Percentiles rank a stretch among this genome's conserved stretches.
phyloP scores from a whole-genome alignment of 2,329 filamentous ascomycete species.

The Stemphylium beticola region DNA sequence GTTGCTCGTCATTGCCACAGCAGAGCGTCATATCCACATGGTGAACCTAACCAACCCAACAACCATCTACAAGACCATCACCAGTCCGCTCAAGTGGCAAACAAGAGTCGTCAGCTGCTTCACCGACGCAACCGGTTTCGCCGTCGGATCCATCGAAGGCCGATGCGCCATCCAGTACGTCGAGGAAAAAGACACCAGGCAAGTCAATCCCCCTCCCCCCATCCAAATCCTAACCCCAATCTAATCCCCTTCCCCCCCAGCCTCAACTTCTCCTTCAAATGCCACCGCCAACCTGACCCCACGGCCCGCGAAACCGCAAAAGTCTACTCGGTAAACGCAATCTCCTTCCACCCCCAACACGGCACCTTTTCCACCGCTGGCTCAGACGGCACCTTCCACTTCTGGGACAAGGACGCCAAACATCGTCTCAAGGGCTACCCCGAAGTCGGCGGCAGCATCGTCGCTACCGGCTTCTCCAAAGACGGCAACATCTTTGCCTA shows the following conservation, averaged over 20 bases:
- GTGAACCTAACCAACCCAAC: constrained; percentile 87
- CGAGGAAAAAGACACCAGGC: constrained; percentile 87
- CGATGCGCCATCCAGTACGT: constrained; percentile 98
- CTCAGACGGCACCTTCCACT: constrained; percentile 94
- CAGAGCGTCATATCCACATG: constrained; percentile 95
- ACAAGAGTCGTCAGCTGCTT: constrained; percentile 96
- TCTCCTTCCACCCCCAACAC: constrained; percentile 95
- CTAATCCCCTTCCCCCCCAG: constrained; percentile 33
- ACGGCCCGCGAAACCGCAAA: constrained; percentile 72
- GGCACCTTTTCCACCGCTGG: constrained; percentile 99
- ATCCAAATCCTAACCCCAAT: not conserved
- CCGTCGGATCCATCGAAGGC: constrained; percentile 94
- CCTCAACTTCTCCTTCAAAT: constrained; percentile 99
- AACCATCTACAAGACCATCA: constrained; percentile 94
- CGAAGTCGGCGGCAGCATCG: constrained; percentile 75
- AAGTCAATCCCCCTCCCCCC: constrained; percentile 28
- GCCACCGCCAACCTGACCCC: constrained; percentile 82
- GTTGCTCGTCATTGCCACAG: constrained; percentile 88
- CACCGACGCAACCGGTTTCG: constrained; percentile 87
- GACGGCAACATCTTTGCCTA: constrained; percentile 68
- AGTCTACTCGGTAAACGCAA: constrained; percentile 94
- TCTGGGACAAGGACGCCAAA: constrained; percentile 76
- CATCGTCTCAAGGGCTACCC: constrained; percentile 69
- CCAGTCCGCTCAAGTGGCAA: constrained; percentile 98
- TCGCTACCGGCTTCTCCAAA: constrained; percentile 88